Evolutionary conservation across 2,329 filamentous ascomycete species (phyloP).

Genomic region (Penicillium sp.): DNA sequence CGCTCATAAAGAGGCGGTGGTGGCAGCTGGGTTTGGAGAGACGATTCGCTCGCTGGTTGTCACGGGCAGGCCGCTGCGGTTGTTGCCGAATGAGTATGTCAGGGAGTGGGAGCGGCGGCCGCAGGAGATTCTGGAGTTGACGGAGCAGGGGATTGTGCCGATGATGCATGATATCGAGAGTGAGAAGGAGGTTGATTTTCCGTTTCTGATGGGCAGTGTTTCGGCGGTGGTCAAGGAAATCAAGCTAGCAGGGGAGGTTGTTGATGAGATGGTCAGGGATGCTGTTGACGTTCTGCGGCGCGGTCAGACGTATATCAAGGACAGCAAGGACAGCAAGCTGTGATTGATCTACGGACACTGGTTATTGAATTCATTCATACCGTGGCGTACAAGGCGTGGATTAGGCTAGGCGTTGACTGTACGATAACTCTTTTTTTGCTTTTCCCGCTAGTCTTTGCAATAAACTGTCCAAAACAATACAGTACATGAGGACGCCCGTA

Average conservation of each 20-base stretch:
- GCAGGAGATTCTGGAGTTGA: conserved; percentile 70
- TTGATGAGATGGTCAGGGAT: conserved; percentile 83
- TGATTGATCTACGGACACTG: conserved; percentile 22
- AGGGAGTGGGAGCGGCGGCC: conserved; percentile 74
- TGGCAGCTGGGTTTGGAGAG: conserved; percentile 72
- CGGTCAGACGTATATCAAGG: conserved; percentile 57
- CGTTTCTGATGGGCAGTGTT: conserved; percentile 92
- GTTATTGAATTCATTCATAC: neutral
- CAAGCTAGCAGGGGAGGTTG: conserved; percentile 76
- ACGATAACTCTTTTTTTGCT: neutral
- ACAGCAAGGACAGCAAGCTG: conserved; percentile 42
- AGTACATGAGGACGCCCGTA: conserved; percentile 2
- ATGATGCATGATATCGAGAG: conserved; percentile 78
- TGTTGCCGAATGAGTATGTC: conserved; percentile 80
- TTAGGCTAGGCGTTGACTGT: too few species aligned
- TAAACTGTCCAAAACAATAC: neutral
- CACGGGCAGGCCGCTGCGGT: conserved; percentile 74
- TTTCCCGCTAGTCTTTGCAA: neutral
- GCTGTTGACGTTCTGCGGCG: conserved; percentile 64
- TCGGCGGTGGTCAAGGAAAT: conserved; percentile 72
- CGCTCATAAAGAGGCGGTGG: conserved; percentile 79
- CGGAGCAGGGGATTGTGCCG: conserved; percentile 72
- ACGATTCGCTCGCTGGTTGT: conserved; percentile 80
- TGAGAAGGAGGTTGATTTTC: conserved; percentile 76
- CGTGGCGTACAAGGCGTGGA: too few species aligned